Percentiles rank a stretch among this genome's conserved stretches.
phyloP scores from a whole-genome alignment of 345 rosid species.

The Gynandropsis gynandra region DNA sequence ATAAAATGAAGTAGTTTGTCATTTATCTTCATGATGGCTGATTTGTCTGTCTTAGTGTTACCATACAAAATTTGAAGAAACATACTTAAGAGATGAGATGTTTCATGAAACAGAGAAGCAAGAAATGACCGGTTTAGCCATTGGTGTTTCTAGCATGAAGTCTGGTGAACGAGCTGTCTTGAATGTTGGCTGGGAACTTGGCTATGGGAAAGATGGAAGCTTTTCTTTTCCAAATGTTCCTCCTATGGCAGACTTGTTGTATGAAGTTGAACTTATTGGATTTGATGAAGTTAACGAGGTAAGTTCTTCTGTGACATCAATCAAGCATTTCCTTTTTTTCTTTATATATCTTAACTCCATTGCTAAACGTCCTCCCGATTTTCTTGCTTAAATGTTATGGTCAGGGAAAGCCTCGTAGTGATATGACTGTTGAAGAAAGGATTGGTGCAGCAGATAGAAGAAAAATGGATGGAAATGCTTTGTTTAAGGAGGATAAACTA shows the following conservation, averaged over 20 bases:
- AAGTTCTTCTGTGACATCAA: conserved; percentile 26
- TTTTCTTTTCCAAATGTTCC: conserved; percentile 97
- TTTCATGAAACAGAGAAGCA: conserved; percentile 59
- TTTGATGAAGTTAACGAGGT: conserved; percentile 91
- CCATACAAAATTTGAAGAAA: background rate
- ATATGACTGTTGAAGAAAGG: conserved; percentile 98
- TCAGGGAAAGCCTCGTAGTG: conserved; percentile 88
- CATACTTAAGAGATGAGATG: conserved; percentile 11
- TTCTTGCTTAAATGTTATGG: conserved; percentile 11
- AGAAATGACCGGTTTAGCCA: conserved; percentile 82
- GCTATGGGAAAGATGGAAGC: conserved; percentile 90
- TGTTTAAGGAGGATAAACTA: conserved; percentile 68
- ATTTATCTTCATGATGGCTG: background rate
- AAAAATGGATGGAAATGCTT: conserved; percentile 86
- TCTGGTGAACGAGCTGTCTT: conserved; percentile 80
- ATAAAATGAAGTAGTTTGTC: background rate
- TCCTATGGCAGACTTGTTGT: conserved; percentile 76
- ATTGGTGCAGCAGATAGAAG: conserved; percentile 87
- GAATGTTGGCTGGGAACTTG: conserved; percentile 85
- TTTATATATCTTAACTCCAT: conserved; percentile 7
- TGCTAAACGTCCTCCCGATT: conserved; percentile 1
- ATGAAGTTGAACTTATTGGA: conserved; percentile 94
- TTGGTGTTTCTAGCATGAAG: conserved; percentile 83
- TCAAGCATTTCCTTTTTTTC: conserved; percentile 1
- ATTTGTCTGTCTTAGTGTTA: conserved; percentile 1